Base-by-base conservation (phyloP, 306 rosid species). In the Cercis canadensis region DNA sequence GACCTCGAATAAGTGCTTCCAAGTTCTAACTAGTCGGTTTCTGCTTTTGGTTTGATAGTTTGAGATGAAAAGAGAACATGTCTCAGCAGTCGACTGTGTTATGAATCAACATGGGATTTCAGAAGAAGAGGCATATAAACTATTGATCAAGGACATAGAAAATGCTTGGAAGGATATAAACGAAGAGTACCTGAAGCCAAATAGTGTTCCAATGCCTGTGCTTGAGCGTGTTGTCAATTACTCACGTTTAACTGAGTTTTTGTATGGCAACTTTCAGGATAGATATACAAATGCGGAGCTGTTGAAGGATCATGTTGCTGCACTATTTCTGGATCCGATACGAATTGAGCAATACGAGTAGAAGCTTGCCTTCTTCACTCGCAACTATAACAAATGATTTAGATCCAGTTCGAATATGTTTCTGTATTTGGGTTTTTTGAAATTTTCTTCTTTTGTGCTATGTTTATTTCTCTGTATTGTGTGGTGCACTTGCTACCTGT, bases 111-210 rank as follows among this genome's bases (percentile, higher is more conserved):
- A 70, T 37, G 61, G 37, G 5, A 59, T 9, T 4, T 8, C 70
- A 2, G 62, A 72, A 3, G 56, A 76, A 43, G 74, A 79, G 7
- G 77, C 64, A 0, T 0, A 21, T 2, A 7, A 4, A 0, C 50
- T 11, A 33, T 10, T 83, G 0, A 1, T 5, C 0, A 39, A 62
- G 36, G 66, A 57, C 21, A 40, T 75, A 0, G 15, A 4, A 5
- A 49, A 72, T 15, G 50, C 58, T 0, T 83, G 77, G 87, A 75
- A 79, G 67, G 84, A 79, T 21, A 75, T 79, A 31, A 76, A 71
- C 9, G 76, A 72, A 29, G 75, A 55, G 47, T 79, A 52, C 8
- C 16, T 67, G 0, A 7, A 40, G 17, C 70, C 69, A 29, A 71
- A 64, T 9, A n/a, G 9, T 4, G 49, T 61, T 4, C 76, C 88